Conservation (phyloP, 1,139 yeast genomes). For the Yamadazyma diospyri region DNA sequence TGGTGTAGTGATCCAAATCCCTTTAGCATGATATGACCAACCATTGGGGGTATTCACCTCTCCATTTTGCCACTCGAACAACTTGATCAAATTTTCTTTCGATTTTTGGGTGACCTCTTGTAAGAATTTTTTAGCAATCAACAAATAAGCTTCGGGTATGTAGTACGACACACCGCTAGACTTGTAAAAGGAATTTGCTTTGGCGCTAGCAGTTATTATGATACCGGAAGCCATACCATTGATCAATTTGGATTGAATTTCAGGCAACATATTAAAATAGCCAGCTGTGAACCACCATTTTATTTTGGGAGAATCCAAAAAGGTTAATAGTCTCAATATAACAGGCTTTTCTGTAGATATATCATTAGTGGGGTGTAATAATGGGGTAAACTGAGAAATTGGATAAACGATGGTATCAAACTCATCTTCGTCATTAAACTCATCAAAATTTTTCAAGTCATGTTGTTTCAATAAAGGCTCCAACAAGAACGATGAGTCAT, state of each 20-base stretch:
- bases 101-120: conserved; percentile 46
- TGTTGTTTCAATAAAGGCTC: conserved; percentile 54
- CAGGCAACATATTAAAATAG: conserved; percentile 86
- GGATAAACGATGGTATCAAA: conserved; percentile 81
- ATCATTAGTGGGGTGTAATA: conserved; percentile 54
- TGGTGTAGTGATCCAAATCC: conserved; percentile 79
- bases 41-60: conserved; percentile 77
- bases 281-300: conserved; percentile 96
- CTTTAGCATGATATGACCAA: conserved; percentile 99
- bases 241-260: conserved; percentile 59
- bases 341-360: conserved; percentile 78
- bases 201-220: conserved; percentile 87
- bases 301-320: conserved; percentile 51
- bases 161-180: conserved; percentile 79
- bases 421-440: conserved; percentile 28
- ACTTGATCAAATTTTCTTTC: conserved; percentile 45
- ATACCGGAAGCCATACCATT: conserved; percentile 60
- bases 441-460: conserved; percentile 31
- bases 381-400: conserved; percentile 84
- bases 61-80: conserved; percentile 88
- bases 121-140: conserved; percentile 69
- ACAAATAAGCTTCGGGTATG: conserved; percentile 83
- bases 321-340: conserved; percentile 56
- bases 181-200: conserved; percentile 89
- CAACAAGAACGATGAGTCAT: conserved; percentile 55